A percentile compares a stretch with the other conserved stretches of the same genome.
phyloP scores from a whole-genome alignment of 805 yeast species.

The Metschnikowia borealis region DNA sequence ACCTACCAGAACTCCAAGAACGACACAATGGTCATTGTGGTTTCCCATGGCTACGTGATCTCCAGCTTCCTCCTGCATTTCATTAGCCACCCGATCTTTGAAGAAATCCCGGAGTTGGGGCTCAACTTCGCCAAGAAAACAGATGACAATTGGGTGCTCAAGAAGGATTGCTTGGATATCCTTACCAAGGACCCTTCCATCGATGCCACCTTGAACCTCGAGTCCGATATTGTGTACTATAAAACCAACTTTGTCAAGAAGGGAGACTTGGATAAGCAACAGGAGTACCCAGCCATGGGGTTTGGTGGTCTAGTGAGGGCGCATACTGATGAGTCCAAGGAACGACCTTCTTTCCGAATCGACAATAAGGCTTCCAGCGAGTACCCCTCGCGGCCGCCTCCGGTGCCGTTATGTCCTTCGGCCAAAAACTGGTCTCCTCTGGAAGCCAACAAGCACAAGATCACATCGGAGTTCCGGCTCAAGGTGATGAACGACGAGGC shows the following conservation, averaged over 20 bases:
- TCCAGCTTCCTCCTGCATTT: conserved; percentile 37
- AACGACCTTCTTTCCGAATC: conserved; percentile 35
- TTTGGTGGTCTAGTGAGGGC: conserved; percentile 11
- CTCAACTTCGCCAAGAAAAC: conserved; percentile 30
- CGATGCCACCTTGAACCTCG: conserved; percentile 33
- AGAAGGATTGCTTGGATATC: conserved; percentile 31
- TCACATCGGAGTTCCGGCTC: conserved; percentile 32
- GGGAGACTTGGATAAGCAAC: conserved; percentile 24
- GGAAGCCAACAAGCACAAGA: conserved; percentile 21
- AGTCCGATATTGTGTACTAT: conserved; percentile 41
- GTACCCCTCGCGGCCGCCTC: conserved; percentile 4
- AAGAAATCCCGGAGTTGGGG: conserved; percentile 40
- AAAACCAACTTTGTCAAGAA: conserved; percentile 40
- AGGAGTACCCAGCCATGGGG: conserved; percentile 16
- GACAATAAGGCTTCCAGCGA: conserved; percentile 9
- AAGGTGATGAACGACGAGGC: conserved; percentile 37
- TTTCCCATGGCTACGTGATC: conserved; percentile 41
- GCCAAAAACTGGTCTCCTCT: conserved; percentile 40
- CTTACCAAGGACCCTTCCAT: conserved; percentile 21
- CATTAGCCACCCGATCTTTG: conserved; percentile 41
- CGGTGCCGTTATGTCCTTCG: conserved; percentile 34
- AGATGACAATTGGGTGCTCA: conserved; percentile 29
- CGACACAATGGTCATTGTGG: conserved; percentile 34
- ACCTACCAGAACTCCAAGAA: conserved; percentile 34
- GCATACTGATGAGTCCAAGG: conserved; percentile 17